Evolutionary conservation across 2,329 filamentous ascomycete genomes (phyloP), one percentile per base, ranked within the genome.

Genomic region (Botrytis elliptica): DNA sequence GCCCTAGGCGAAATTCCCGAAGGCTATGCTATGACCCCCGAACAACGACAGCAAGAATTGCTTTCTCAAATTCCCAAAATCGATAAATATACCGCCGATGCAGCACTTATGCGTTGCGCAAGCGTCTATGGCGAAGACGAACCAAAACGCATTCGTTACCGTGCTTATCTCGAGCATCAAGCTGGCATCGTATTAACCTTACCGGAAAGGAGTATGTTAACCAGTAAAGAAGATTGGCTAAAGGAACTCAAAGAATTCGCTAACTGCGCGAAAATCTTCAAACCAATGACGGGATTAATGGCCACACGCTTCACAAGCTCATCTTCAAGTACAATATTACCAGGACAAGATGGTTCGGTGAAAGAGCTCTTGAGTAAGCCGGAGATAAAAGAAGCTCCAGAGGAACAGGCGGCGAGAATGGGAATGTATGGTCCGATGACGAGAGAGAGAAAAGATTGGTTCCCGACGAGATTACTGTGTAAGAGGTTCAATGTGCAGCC

Each of bases 341-440:
- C 83, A 14, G 79, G 83, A 9, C 74, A 63, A 38, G 38, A 67
- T n/a, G 38, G 36, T n/a, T 20, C 79, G 82, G 1, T 79, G 80
- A 16, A 84, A 83, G 79, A 79, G 3, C 75, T 88, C 12, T 83
- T 90, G 25, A 84, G 83, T 67, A 86, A 84, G 74, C 85, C 85
- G 0, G 78, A 83, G 14, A 82, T 84, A 38, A 93, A 91, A 78
- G 86, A 90, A 75, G 92, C 97, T 79, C 91, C 95, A 0, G 93
- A 94, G 18, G 92, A 95, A 80, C 91, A 93, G 78, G 96, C 96
- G 1, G 96, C 96, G 12, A 93, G 88, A 79, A 85, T 98, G 80
- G 94, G 94, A 73, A 97, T 98, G 94, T 98, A 95, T 83, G 96
- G 96, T 1, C 87, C 90, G 22, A 88, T 98, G 89, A 99, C 96